A percentile compares a stretch with the other conserved stretches of the same genome.
These are phyloP conservation scores for Allium cepa DNA, from an alignment of 106 monocot species.

Conservation along the genomic window DNA sequence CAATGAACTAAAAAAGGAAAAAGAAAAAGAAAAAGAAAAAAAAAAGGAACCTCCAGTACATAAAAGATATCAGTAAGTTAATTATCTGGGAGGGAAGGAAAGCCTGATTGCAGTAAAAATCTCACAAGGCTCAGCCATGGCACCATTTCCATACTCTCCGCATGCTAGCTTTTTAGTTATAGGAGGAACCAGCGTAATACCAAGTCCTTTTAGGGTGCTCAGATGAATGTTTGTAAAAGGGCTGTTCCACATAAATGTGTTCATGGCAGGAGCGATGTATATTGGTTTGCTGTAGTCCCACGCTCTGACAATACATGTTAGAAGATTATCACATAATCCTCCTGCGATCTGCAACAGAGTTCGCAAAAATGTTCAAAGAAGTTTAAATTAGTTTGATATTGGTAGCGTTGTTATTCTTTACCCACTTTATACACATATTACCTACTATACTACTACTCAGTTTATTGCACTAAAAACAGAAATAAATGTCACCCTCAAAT, in stretches of 20 bases:
- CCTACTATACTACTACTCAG: no score
- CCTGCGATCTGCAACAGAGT: constrained; percentile 59
- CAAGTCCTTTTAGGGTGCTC: constrained; percentile 38
- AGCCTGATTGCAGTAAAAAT: constrained; percentile 55
- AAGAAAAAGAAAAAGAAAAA: no score
- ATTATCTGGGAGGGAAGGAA: not conserved
- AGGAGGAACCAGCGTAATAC: constrained; percentile 58
- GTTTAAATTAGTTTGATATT: no score
- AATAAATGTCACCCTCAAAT: no score
- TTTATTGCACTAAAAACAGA: no score
- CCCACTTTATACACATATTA: no score
- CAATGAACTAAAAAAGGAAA: no score
- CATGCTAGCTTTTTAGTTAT: constrained; percentile 80
- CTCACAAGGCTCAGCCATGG: constrained; percentile 90
- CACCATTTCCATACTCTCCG: constrained; percentile 92
- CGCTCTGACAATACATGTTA: constrained; percentile 86
- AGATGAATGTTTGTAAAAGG: constrained; percentile 76
- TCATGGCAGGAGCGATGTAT: constrained; percentile 94
- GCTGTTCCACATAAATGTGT: constrained; percentile 97
- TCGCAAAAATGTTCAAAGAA: no score
- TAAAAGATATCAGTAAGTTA: no score
- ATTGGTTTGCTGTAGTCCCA: constrained; percentile 92
- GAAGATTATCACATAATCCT: constrained; percentile 85
- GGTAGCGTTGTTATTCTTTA: no score
- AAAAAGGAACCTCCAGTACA: no score